Conservation (phyloP, 805 yeast species). For the Candida adriatica region DNA sequence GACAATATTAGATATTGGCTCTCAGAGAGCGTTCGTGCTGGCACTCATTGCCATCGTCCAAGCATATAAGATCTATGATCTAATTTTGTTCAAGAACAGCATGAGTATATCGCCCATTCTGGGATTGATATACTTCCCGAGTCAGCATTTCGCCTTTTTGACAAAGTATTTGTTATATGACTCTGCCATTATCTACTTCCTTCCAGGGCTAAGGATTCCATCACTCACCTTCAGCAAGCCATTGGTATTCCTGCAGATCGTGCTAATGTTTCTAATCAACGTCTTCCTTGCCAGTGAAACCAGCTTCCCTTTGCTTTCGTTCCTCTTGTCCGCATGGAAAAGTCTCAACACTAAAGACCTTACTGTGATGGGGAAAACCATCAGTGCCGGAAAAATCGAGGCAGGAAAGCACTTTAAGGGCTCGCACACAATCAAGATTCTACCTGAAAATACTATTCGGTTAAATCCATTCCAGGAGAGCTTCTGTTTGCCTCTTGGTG, state of each 20-base stretch:
- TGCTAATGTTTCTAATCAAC: constrained; percentile 41
- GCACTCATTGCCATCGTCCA: constrained; percentile 70
- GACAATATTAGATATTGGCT: constrained; percentile 58
- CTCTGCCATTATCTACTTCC: constrained; percentile 57
- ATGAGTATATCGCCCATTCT: constrained; percentile 25
- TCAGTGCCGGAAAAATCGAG: constrained; percentile 25
- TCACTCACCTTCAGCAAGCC: constrained; percentile 58
- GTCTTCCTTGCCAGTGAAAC: constrained; percentile 46
- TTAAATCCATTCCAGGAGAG: constrained; percentile 68
- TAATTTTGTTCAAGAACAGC: constrained; percentile 49
- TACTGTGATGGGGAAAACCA: constrained; percentile 44
- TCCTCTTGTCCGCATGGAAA: constrained; percentile 37
- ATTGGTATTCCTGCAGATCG: constrained; percentile 43
- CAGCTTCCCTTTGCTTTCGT: constrained; percentile 38
- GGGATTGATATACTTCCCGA: constrained; percentile 29
- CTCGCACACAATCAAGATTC: constrained; percentile 72
- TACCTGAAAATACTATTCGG: constrained; percentile 86
- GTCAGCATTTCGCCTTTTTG: constrained; percentile 51
- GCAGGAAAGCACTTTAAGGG: constrained; percentile 64
- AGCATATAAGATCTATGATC: constrained; percentile 76
- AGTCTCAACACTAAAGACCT: constrained; percentile 38
- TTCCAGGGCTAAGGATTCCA: constrained; percentile 74
- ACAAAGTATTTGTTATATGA: constrained; percentile 71
- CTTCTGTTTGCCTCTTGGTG: constrained; percentile 48
- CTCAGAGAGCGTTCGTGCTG: constrained; percentile 66